Evolutionary conservation across 768 basidiomycete species (phyloP), one percentile per base, ranked within the genome.

Genomic region (Mrakia frigida): DNA sequence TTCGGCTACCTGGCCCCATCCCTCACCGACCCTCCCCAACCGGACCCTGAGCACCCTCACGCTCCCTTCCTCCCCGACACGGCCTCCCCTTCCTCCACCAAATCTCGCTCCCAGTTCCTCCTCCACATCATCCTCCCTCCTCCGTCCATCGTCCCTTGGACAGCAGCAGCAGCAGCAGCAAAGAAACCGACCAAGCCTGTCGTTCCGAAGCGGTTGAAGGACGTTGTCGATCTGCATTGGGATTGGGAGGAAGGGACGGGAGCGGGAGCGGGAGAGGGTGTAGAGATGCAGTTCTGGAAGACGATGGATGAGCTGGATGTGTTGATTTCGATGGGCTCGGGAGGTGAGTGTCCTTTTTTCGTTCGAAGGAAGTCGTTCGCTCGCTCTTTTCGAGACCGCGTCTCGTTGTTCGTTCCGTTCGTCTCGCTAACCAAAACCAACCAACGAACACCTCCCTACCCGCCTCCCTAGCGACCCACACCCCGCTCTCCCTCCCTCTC

Each of bases 91-190:
- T 41, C 39, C 11, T n/a, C 60, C 11, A 23, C 65, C 35, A 68
- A 68, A n/a, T 11, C 39, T 5, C 65, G 65, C 25, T 68, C 65
- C 10, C 65, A 68, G 65, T 68, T 68, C 65, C 33, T 68, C 21
- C 37, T 68, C 25, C 65, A 68, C 13, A 35, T 68, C 35, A n/a
- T 68, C 39, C 65, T 68, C 35, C 65, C 65, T 14, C 65, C 65
- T 25, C 39, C 65, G 6, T 39, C 65, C 35, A 37, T 68, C 35
- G 18, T 68, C 10, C 65, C 65, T 7, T 68, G 65, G 65, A 39
- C 65, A 0, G 65, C 37, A 3, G 56, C 1, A 7, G 43, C 11
- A 43, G 43, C 11, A 13, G 16, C 33, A 2, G 18, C 35, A 1
- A 39, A 35, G 23, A 5, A 43, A 39, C 65, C 65, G 18, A 6